Evolutionary conservation across 2,329 filamentous ascomycete species (phyloP), one percentile per base, ranked within the genome.

Genomic region (Pseudogymnoascus sp.): DNA sequence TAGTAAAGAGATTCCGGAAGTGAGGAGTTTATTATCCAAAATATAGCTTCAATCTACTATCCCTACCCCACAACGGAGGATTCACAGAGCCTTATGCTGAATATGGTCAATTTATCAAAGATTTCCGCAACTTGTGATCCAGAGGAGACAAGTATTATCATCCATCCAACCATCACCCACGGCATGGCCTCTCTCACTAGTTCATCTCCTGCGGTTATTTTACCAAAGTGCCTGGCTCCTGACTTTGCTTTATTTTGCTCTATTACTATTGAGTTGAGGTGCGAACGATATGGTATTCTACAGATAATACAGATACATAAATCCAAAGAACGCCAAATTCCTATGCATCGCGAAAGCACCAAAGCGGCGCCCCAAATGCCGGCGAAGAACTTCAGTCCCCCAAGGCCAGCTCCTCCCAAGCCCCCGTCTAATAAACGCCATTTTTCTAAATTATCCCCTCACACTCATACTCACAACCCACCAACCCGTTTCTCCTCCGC

Each of bases 401-500:
- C 31, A 10, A 36, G 3, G 5, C 3, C 11, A 37, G 34, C 2
- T 3, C 34, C 12, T 14, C 7, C 6, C 34, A 8, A 8, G 29
- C 12, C 21, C 40, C 18, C 51, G 31, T 54, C 8, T 37, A 45
- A 61, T 34, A 62, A 60, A 42, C 34, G 34, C 54, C 54, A 34
- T 14, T 59, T 59, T 59, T 31, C 54, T 37, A 60, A 60, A 37
- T 60, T 60, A 18, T 12, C n/a, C n/a, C 11, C 5, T 7, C 26
- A 1, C 18, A n/a, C 34, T 61, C 59, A 59, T n/a, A n/a, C 21
- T 21, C 21, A 21, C 5, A 59, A 14, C 26, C 34, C 54, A 36
- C 29, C 11, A 40, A 14, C n/a, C 36, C 34, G 10, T 39, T 71
- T 73, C 51, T 65, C 63, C 64, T 73, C 70, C 14, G 68, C 69